Conservation (phyloP, 768 basidiomycete genomes). For the Kondoa subrosea region DNA sequence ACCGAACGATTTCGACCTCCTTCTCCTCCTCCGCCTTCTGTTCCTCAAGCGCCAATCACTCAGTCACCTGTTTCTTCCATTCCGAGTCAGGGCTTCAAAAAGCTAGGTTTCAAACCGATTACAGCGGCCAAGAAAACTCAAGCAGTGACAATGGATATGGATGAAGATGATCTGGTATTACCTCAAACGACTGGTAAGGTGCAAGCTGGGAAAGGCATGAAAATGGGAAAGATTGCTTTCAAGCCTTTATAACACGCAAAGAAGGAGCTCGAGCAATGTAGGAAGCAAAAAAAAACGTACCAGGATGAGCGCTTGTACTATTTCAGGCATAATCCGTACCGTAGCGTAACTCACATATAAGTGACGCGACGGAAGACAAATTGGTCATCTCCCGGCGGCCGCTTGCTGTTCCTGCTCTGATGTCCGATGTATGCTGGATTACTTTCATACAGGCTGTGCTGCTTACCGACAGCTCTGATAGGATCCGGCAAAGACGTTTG, state of each 20-base stretch:
- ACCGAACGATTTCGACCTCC: not conserved
- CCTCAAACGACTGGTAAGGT: not conserved
- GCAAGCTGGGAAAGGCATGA: not conserved
- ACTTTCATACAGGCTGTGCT: not conserved
- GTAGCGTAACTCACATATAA: too few species aligned
- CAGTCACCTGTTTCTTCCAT: too few species aligned
- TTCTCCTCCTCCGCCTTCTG: not conserved
- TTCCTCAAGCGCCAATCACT: conserved; percentile 3
- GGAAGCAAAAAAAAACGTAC: too few species aligned
- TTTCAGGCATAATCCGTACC: too few species aligned
- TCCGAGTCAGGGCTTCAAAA: too few species aligned
- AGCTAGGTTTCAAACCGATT: not conserved
- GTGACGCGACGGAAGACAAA: too few species aligned
- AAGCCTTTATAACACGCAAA: not conserved
- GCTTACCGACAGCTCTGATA: not conserved
- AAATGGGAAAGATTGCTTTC: not conserved
- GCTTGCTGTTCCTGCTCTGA: too few species aligned
- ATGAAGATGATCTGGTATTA: not conserved
- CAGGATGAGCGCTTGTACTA: not conserved
- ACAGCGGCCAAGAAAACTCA: not conserved
- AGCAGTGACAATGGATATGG: not conserved
- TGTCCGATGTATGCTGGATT: too few species aligned
- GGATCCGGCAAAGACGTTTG: not conserved
- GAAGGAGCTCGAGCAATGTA: too few species aligned
- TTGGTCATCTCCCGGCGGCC: too few species aligned